A percentile compares a stretch with the other conserved stretches of the same genome.
Conservation (phyloP, 805 yeast genomes). For the Blastobotrys robertii region DNA sequence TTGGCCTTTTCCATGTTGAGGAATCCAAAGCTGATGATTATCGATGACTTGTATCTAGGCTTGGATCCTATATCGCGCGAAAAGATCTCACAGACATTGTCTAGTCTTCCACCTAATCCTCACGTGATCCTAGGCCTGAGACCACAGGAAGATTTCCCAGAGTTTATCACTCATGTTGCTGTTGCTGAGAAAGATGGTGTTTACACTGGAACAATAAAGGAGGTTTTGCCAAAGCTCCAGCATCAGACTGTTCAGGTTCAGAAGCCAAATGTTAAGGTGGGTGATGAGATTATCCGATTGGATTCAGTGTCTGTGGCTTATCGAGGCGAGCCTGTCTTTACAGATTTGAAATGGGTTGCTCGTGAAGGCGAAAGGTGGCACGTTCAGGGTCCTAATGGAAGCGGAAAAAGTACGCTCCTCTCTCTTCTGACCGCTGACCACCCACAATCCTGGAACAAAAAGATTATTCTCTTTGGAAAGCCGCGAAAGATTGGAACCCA, state of each 20-base stretch:
- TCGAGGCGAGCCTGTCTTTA: slow-evolving; percentile 49
- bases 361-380: slow-evolving; percentile 77
- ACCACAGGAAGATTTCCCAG: slow-evolving; percentile 64
- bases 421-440: slow-evolving; percentile 87
- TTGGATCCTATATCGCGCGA: slow-evolving; percentile 66
- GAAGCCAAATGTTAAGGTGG: slow-evolving; percentile 1
- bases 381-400: slow-evolving; percentile 79
- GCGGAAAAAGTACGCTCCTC: slow-evolving; percentile 85
- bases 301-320: slow-evolving; percentile 56
- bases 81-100: slow-evolving; percentile 48
- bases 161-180: slow-evolving; percentile 69
- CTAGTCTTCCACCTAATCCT: slow-evolving; percentile 36
- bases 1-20: slow-evolving; percentile 64
- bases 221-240: slow-evolving; percentile 19
- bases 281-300: slow-evolving; percentile 39
- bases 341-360: slow-evolving; percentile 56
- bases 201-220: slow-evolving; percentile 37
- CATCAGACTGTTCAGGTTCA: neutral
- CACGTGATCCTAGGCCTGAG: slow-evolving; percentile 67
- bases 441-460: slow-evolving; percentile 88
- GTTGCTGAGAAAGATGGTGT: slow-evolving; percentile 51
- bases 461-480: slow-evolving; percentile 52
- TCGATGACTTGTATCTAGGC: slow-evolving; percentile 74
- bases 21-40: slow-evolving; percentile 53
- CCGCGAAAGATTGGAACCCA: slow-evolving; percentile 66